These are phyloP conservation scores for Posidonia oceanica DNA, from an alignment of 116 monocot genomes.

Conservation along the genomic window DNA sequence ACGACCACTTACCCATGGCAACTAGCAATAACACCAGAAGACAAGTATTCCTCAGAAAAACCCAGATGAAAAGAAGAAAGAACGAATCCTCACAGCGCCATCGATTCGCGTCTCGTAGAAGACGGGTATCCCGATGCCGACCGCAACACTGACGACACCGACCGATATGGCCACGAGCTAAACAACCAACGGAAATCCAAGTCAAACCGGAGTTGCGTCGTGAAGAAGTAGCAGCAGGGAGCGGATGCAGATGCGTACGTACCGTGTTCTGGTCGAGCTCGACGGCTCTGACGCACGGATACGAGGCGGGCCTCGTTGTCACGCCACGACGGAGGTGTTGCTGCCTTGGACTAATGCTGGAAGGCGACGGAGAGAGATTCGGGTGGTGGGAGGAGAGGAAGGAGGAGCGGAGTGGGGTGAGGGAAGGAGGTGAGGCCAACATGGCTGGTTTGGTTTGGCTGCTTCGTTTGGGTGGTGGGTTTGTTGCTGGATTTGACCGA, in stretches of 20 bases:
- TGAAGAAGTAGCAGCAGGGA: background rate
- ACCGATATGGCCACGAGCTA: conserved; percentile 69
- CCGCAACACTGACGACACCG: conserved; percentile 59
- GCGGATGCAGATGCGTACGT: background rate
- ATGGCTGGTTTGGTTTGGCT: background rate
- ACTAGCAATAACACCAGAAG: background rate
- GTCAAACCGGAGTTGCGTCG: background rate
- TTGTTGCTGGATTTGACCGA: background rate
- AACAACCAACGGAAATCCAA: background rate
- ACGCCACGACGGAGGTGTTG: no score
- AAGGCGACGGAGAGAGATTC: conserved; percentile 13
- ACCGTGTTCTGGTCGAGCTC: conserved; percentile 86
- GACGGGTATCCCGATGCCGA: conserved; percentile 72
- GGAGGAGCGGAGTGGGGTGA: conserved; percentile 19
- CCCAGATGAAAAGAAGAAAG: background rate
- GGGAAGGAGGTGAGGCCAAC: conserved; percentile 5
- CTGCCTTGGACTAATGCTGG: background rate
- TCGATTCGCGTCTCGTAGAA: conserved; percentile 87
- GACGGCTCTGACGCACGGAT: conserved; percentile 46
- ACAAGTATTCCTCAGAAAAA: background rate
- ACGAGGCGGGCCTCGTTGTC: conserved; percentile 5
- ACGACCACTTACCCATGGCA: background rate
- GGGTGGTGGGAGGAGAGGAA: conserved; percentile 18
- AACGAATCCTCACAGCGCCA: conserved; percentile 40
- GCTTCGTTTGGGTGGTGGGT: background rate